phyloP scores from a whole-genome alignment of 2,329 filamentous ascomycete species.

The Fusarium mangiferae region DNA sequence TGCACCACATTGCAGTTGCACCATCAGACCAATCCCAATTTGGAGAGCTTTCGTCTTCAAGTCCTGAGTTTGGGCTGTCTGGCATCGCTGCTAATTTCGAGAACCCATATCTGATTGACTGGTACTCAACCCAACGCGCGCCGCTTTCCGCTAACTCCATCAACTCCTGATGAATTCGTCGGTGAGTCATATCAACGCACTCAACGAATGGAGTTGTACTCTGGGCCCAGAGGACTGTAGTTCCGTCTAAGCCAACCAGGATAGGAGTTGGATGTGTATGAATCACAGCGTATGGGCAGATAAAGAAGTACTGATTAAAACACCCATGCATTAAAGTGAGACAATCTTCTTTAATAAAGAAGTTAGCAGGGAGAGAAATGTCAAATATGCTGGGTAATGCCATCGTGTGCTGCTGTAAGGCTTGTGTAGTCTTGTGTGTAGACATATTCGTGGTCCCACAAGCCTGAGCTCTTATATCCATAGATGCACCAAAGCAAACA shows the following conservation, averaged over 20 bases:
- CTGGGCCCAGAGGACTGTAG: constrained; percentile 10
- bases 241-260: neutral
- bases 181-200: constrained; percentile 9
- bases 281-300: neutral
- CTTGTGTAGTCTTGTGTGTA: neutral
- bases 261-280: neutral
- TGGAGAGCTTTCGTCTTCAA: neutral
- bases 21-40: neutral
- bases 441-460: neutral
- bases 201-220: neutral
- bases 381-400: neutral
- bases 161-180: neutral
- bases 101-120: constrained; percentile 14
- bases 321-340: neutral
- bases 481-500: neutral
- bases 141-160: constrained; percentile 22
- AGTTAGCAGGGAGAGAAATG: neutral
- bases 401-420: neutral
- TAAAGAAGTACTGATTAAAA: neutral
- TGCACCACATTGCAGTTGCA: neutral
- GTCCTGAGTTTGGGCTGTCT: neutral
- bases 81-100: neutral
- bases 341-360: neutral
- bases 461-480: neutral
- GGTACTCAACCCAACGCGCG: constrained; percentile 10